These are phyloP conservation scores for Cetraspora pellucida DNA, from an alignment of 192 early-diverging fungal species.

Conservation along the genomic window DNA sequence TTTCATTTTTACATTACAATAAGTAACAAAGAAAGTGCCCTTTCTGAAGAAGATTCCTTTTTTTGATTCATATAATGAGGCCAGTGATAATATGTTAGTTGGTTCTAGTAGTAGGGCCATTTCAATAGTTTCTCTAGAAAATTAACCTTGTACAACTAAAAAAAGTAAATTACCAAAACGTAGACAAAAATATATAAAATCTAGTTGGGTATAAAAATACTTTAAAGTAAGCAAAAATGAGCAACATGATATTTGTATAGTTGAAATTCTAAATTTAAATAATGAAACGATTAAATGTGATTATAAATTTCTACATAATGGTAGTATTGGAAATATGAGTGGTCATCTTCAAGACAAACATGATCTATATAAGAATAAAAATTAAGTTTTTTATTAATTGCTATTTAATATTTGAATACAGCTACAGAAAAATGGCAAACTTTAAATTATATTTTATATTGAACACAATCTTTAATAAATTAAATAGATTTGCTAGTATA, in stretches of 20 bases:
- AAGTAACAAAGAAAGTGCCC: no score
- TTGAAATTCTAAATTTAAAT: neutral
- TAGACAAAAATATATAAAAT: neutral
- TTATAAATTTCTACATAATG: neutral
- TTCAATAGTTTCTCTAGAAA: neutral
- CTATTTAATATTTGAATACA: no score
- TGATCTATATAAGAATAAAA: neutral
- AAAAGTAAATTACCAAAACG: neutral
- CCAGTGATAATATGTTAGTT: neutral
- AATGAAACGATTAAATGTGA: neutral
- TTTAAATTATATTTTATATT: no score
- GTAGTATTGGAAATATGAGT: neutral
- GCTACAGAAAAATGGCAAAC: no score
- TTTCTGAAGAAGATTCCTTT: neutral
- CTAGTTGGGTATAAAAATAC: neutral
- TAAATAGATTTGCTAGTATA: no score
- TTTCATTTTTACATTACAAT: no score
- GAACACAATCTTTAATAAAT: no score
- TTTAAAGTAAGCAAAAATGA: neutral
- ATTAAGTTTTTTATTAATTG: neutral
- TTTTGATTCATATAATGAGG: neutral
- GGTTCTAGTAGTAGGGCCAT: neutral
- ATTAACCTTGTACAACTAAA: neutral
- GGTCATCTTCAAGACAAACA: conserved; percentile 1
- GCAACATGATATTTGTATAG: neutral